Percentiles rank a stretch among this genome's conserved stretches.
phyloP scores from a whole-genome alignment of 108 stramenopile genomes.

The Skeletonema costatum region DNA sequence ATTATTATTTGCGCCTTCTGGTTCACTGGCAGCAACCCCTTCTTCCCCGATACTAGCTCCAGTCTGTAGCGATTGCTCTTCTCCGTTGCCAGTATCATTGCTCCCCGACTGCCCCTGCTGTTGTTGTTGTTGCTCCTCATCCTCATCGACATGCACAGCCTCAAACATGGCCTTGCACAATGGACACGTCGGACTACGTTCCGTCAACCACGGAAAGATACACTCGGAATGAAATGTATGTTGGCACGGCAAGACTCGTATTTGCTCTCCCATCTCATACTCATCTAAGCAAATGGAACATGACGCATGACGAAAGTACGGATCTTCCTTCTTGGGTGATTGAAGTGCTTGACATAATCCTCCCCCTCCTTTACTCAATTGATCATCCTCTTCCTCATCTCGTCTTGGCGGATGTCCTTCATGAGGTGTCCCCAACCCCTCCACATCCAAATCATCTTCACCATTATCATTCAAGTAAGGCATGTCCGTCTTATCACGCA shows the following conservation, averaged over 20 bases:
- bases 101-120: background rate
- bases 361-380: background rate
- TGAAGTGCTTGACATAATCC: no score
- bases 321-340: no score
- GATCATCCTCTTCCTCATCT: background rate
- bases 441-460: background rate
- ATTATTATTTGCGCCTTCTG: background rate
- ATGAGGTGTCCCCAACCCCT: background rate
- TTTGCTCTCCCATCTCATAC: slow-evolving; percentile 60
- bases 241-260: slow-evolving; percentile 79
- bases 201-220: slow-evolving; percentile 91
- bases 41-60: background rate
- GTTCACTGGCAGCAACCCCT: background rate
- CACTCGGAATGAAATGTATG: slow-evolving; percentile 91
- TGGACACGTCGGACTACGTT: slow-evolving; percentile 78
- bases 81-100: background rate
- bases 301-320: no score
- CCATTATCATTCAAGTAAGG: slow-evolving; percentile 18
- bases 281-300: no score
- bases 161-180: slow-evolving; percentile 77
- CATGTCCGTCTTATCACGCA: slow-evolving; percentile 40
- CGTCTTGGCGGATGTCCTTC: background rate
- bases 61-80: background rate
- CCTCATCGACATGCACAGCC: slow-evolving; percentile 36
- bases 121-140: background rate